These are phyloP conservation scores for Aphanomyces cochlioides DNA, from an alignment of 352 stramenopile species.

Conservation along the genomic window DNA sequence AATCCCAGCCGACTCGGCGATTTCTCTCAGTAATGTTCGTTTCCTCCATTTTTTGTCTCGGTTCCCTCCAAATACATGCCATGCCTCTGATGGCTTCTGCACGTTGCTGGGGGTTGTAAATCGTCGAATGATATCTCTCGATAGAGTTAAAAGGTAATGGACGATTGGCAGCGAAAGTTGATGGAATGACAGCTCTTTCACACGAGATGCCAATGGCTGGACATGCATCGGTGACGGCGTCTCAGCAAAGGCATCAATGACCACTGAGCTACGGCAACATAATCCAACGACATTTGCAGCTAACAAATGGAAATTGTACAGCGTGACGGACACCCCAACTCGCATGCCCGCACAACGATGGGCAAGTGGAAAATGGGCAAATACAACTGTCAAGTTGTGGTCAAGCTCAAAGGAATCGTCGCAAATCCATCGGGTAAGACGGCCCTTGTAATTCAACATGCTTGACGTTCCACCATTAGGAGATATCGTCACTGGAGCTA, in stretches of 20 bases:
- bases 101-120: neutral
- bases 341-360: conserved; percentile 7
- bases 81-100: neutral
- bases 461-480: neutral
- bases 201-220: neutral
- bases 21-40: neutral
- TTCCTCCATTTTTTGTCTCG: neutral
- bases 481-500: too few species aligned
- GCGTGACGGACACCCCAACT: conserved; percentile 13
- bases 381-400: neutral
- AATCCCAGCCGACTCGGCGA: conserved; percentile 4
- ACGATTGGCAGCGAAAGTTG: conserved; percentile 17
- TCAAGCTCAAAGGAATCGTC: conserved; percentile 22
- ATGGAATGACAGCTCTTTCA: conserved; percentile 15
- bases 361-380: conserved; percentile 17
- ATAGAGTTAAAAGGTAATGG: neutral
- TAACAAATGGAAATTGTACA: conserved; percentile 26
- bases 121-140: conserved; percentile 2
- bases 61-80: neutral
- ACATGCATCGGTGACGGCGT: neutral
- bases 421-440: conserved; percentile 8
- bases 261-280: conserved; percentile 26
- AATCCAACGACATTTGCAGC: neutral
- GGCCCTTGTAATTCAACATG: conserved; percentile 1
- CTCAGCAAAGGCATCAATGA: conserved; percentile 2